These are phyloP conservation scores for Kwoniella dendrophila DNA, from an alignment of 768 basidiomycete genomes.

Conservation along the genomic window DNA sequence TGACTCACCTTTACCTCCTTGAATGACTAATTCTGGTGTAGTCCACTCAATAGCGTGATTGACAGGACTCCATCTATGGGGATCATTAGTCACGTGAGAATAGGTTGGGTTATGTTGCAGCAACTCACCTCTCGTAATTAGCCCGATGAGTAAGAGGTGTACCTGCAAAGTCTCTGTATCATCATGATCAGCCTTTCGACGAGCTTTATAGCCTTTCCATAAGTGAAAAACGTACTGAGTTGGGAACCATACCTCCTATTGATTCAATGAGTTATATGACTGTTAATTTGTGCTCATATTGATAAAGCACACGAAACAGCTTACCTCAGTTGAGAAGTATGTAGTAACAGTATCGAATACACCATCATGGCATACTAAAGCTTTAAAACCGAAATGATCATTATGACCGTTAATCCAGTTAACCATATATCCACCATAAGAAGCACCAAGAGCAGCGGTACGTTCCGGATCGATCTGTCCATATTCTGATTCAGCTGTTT, in stretches of 20 bases:
- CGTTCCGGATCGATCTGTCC: constrained; percentile 55
- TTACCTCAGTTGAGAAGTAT: constrained; percentile 77
- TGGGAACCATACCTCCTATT: constrained; percentile 49
- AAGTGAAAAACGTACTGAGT: constrained; percentile 17
- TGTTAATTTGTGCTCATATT: not conserved
- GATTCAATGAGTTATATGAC: not conserved
- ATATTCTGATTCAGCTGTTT: not conserved
- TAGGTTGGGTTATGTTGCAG: not conserved
- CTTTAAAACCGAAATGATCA: constrained; percentile 84
- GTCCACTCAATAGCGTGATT: constrained; percentile 83
- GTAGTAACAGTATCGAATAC: constrained; percentile 65
- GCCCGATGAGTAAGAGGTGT: constrained; percentile 30
- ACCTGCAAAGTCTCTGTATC: constrained; percentile 35
- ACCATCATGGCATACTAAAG: constrained; percentile 88
- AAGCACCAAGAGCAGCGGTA: constrained; percentile 67
- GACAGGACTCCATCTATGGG: constrained; percentile 69
- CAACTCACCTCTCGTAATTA: constrained; percentile 42
- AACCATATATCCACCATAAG: constrained; percentile 67
- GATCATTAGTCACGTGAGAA: not conserved
- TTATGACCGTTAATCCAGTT: constrained; percentile 97
- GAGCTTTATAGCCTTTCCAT: not conserved
- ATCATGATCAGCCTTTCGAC: not conserved
- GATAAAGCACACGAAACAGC: not conserved
- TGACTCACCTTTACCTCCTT: constrained; percentile 66
- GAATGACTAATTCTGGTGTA: constrained; percentile 80